Evolutionary conservation across 2,329 filamentous ascomycete genomes (phyloP), one percentile per base, ranked within the genome.

Genomic region (Cladosporium sp.): DNA sequence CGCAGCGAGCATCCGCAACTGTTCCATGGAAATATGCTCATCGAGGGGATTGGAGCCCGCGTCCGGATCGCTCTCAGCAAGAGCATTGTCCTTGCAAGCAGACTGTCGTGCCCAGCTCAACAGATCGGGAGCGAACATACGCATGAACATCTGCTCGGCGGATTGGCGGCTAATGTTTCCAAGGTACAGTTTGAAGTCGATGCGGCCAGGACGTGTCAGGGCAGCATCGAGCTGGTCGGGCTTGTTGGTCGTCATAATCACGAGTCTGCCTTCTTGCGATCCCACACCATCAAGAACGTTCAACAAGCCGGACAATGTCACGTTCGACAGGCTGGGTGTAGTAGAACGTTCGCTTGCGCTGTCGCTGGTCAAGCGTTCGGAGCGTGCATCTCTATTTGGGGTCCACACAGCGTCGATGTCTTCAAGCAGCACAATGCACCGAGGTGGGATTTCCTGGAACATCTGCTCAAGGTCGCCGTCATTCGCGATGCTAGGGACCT

Each of bases 241-340:
- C 66, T 87, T 85, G 77, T 93, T 93, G 30, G 90, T 92, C 0
- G 90, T 92, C 88, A 93, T 92, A 78, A 93, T 88, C 7, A 93
- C 84, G 11, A 93, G 85, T 60, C 90, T 85, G 36, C 90, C 91
- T 77, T 93, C 90, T 71, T 91, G 89, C 1, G 88, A 90, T 1
- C 89, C 89, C 1, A 92, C 90, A 64, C 91, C 90, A 71, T 95
- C 91, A 30, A 94, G 91, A 65, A 90, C 89, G 76, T 95, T 94
- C 63, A 95, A 83, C 0, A 94, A 83, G 0, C 90, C 91, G 0
- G 90, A 91, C 1, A 94, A 82, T 0, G 72, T 72, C 15, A 73
- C 70, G 18, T 67, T 70, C 1, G 89, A 90, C 47, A 93, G 90
- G 21, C 60, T 68, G 49, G 63, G 63, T 3, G 63, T 65, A 30